Percentiles rank a stretch among this genome's conserved stretches.
These are phyloP conservation scores for Lachancea lanzarotensis DNA, from an alignment of 805 yeast species.

Conservation along the genomic window DNA sequence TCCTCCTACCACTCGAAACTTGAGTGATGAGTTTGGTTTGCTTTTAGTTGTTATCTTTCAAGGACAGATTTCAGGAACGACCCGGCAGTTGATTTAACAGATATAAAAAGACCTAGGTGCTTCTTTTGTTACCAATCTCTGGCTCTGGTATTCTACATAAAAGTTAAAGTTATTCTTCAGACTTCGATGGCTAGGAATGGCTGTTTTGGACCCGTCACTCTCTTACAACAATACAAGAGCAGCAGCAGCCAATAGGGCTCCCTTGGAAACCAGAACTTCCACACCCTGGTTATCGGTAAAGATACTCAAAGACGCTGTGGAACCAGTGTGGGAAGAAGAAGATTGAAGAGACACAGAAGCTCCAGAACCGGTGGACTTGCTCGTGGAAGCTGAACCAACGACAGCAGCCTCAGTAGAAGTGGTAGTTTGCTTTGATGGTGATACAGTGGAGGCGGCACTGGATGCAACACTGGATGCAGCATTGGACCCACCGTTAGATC, in stretches of 20 bases:
- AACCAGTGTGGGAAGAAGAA: not conserved
- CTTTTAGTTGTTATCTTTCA: too few relatives aligned
- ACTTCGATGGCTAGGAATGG: not conserved
- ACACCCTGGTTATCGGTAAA: not conserved
- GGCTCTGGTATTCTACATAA: not conserved
- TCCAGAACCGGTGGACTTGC: not conserved
- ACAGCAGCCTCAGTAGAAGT: too few relatives aligned
- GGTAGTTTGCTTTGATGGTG: too few relatives aligned
- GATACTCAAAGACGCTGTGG: not conserved
- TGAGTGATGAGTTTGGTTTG: too few relatives aligned
- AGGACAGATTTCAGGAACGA: too few relatives aligned
- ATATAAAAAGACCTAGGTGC: not conserved
- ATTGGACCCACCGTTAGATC: too few relatives aligned
- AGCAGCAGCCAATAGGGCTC: conserved; percentile 46
- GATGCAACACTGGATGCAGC: too few relatives aligned
- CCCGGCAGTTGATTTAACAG: too few relatives aligned
- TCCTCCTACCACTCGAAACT: too few relatives aligned
- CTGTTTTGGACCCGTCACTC: conserved; percentile 16
- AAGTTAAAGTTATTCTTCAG: not conserved
- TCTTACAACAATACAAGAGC: conserved; percentile 27
- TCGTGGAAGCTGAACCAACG: not conserved
- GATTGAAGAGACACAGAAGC: not conserved
- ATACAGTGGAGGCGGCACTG: too few relatives aligned
- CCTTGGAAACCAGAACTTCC: conserved; percentile 20
- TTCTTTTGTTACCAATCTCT: too few relatives aligned